Conservation (phyloP, 306 rosid genomes). For the Luffa acutangula region DNA sequence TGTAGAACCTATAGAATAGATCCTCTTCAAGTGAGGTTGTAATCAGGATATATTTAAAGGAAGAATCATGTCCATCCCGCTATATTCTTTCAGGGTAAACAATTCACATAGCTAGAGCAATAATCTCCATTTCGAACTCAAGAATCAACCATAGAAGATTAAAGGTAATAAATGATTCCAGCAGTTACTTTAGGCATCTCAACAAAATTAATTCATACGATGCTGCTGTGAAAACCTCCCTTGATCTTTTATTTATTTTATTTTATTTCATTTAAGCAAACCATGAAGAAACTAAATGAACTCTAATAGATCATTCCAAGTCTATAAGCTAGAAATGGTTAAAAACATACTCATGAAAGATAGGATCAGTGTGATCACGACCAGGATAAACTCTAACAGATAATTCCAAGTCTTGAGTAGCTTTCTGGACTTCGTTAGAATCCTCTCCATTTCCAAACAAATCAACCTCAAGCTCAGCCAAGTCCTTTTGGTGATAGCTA, state of each 20-base stretch:
- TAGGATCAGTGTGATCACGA: slow-evolving; percentile 70
- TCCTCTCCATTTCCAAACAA: slow-evolving; percentile 94
- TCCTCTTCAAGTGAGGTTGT: too few species aligned
- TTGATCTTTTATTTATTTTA: too few species aligned
- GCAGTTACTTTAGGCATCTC: not conserved
- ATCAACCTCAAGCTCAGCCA: slow-evolving; percentile 67
- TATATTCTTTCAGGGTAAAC: not conserved
- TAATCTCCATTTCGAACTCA: not conserved
- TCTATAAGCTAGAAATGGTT: not conserved
- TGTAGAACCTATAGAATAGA: too few species aligned
- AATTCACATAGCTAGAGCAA: not conserved
- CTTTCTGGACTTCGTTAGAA: slow-evolving; percentile 52
- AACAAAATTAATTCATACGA: not conserved
- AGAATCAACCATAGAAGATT: not conserved
- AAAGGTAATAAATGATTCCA: not conserved
- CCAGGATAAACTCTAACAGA: slow-evolving; percentile 69
- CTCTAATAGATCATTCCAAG: too few species aligned
- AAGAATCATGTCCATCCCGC: not conserved
- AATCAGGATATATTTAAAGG: not conserved
- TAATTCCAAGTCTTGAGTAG: slow-evolving; percentile 53
- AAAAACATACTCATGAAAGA: slow-evolving; percentile 73
- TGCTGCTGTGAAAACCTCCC: not conserved
- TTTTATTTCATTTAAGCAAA: too few species aligned
- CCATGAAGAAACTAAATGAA: too few species aligned
- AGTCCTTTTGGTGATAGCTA: slow-evolving; percentile 46